phyloP scores from a whole-genome alignment of 2,329 filamentous ascomycete genomes.

The Decorospora gaudefroyi region DNA sequence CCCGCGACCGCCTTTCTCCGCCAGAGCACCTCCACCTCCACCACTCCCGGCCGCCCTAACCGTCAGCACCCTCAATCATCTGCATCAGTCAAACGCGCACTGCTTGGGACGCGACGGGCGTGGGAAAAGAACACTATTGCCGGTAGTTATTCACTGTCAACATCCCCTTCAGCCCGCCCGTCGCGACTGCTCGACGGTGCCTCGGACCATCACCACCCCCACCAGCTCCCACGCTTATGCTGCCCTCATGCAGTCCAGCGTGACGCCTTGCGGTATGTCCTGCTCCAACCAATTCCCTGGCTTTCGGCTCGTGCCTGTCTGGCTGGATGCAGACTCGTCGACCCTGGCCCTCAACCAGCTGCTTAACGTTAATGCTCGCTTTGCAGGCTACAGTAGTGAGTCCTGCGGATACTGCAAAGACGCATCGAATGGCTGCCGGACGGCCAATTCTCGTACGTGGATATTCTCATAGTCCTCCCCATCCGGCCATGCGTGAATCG shows the following conservation, averaged over 20 bases:
- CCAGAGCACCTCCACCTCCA: constrained; percentile 3
- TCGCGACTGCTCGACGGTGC: constrained; percentile 22
- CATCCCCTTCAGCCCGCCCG: constrained; percentile 18
- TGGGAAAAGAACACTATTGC: too few relatives aligned
- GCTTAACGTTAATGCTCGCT: constrained; percentile 35
- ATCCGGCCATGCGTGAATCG: constrained; percentile 11
- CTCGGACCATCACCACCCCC: constrained; percentile 34
- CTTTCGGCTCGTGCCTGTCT: constrained; percentile 45
- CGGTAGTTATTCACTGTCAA: constrained; percentile 18
- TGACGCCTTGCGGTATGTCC: constrained; percentile 49
- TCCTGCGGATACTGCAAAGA: constrained; percentile 59
- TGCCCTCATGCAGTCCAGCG: constrained; percentile 50
- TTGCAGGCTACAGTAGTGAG: constrained; percentile 54
- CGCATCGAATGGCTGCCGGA: constrained; percentile 53
- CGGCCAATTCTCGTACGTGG: constrained; percentile 55
- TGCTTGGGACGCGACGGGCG: constrained; percentile 1
- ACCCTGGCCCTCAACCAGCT: constrained; percentile 4
- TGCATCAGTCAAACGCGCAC: constrained; percentile 1
- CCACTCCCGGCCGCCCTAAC: constrained; percentile 1
- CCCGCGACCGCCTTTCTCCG: constrained; percentile 24
- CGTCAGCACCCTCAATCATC: constrained; percentile 3
- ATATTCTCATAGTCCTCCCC: constrained; percentile 13
- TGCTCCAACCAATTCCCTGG: constrained; percentile 47
- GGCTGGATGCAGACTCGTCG: constrained; percentile 38
- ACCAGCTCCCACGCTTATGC: constrained; percentile 49